A percentile compares a stretch with the other conserved stretches of the same genome.
Conservation (phyloP, 2,329 filamentous ascomycete genomes). For the Aspergillus novofumigatus region DNA sequence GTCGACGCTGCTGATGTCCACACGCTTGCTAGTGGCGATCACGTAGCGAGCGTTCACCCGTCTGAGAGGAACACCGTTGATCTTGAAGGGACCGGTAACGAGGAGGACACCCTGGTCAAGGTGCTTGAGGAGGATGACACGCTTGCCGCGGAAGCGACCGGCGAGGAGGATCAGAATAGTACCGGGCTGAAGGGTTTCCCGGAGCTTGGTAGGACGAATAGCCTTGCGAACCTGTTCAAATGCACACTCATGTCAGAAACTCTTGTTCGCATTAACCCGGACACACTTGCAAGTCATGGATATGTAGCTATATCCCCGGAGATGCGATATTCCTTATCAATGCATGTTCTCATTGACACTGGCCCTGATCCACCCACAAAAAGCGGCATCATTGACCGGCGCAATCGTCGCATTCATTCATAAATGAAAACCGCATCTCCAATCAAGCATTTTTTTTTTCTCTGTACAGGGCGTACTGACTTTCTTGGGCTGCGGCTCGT, state of each 20-base stretch:
- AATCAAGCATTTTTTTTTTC: slow-evolving; percentile 17
- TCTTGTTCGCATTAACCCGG: slow-evolving; percentile 3
- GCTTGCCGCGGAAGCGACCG: slow-evolving; percentile 99
- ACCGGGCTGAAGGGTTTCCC: slow-evolving; percentile 86
- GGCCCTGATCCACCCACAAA: slow-evolving; percentile 14
- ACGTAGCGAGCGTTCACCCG: slow-evolving; percentile 55
- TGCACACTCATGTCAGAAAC: slow-evolving; percentile 23
- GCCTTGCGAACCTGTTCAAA: slow-evolving; percentile 81
- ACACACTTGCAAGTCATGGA: not conserved
- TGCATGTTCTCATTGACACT: slow-evolving; percentile 17
- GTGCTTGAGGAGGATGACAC: slow-evolving; percentile 96
- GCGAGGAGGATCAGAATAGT: slow-evolving; percentile 98
- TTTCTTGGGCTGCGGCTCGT: slow-evolving; percentile 85
- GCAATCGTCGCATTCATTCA: slow-evolving; percentile 29
- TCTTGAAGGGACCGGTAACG: slow-evolving; percentile 99
- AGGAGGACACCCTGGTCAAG: slow-evolving; percentile 97
- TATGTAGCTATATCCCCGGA: slow-evolving; percentile 1
- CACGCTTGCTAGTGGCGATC: slow-evolving; percentile 46
- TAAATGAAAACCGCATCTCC: slow-evolving; percentile 23
- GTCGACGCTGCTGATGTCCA: slow-evolving; percentile 74
- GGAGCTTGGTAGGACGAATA: slow-evolving; percentile 79
- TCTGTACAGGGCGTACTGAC: slow-evolving; percentile 59
- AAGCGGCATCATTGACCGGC: slow-evolving; percentile 17
- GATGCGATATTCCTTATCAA: slow-evolving; percentile 23
- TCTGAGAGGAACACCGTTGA: slow-evolving; percentile 98